phyloP scores from a whole-genome alignment of 306 rosid genomes.

The Rosa persica region DNA sequence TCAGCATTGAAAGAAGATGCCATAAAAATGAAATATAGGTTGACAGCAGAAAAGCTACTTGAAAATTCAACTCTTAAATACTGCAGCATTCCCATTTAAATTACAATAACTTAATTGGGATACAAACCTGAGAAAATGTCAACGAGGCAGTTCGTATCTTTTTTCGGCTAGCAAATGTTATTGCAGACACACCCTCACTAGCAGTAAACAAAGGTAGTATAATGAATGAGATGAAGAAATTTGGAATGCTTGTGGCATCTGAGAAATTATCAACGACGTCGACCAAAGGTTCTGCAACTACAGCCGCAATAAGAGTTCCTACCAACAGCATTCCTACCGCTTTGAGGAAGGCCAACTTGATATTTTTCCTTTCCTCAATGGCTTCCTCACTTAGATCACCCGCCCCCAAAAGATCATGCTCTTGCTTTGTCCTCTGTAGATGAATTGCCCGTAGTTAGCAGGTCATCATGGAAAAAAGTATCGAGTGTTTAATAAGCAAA shows the following conservation, averaged over 20 bases:
- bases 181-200: constrained; percentile 88
- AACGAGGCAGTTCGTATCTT: constrained; percentile 77
- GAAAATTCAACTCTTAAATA: background rate
- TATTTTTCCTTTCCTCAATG: constrained; percentile 37
- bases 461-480: background rate
- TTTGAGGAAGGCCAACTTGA: constrained; percentile 45
- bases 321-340: constrained; percentile 60
- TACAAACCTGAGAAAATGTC: constrained; percentile 91
- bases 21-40: background rate
- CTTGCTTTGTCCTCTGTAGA: constrained; percentile 68
- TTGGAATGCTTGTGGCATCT: constrained; percentile 82
- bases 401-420: constrained; percentile 61
- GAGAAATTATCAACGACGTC: constrained; percentile 89
- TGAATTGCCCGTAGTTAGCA: constrained; percentile 16
- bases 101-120: background rate
- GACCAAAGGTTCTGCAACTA: constrained; percentile 82
- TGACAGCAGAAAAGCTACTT: background rate
- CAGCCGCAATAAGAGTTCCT: constrained; percentile 81
- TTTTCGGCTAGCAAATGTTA: constrained; percentile 83
- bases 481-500: background rate
- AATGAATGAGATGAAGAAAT: constrained; percentile 92
- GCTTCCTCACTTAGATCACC: constrained; percentile 48
- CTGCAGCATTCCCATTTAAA: background rate
- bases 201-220: constrained; percentile 85
- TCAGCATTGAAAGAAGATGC: background rate